Evolutionary conservation across 2,329 filamentous ascomycete genomes (phyloP).

Genomic region (Penicillium paneum): DNA sequence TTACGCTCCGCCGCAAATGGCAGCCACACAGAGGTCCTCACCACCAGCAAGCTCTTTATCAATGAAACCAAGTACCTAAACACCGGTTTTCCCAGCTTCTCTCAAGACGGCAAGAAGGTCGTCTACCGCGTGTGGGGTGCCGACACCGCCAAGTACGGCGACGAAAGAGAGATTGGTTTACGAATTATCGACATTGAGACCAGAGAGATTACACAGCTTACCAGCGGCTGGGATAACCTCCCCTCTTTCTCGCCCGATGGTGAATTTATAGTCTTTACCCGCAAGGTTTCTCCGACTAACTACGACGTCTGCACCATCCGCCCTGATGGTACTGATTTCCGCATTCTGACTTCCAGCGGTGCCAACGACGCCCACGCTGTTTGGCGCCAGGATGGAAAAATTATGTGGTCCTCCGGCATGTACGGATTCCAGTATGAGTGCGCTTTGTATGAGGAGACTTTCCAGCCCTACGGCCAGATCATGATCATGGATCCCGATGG

Average conservation of each 20-base stretch:
- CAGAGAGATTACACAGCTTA: conserved; percentile 5
- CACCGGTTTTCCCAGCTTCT: conserved; percentile 17
- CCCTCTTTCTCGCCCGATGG: conserved; percentile 15
- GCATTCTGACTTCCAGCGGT: conserved; percentile 13
- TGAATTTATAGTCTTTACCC: conserved; percentile 17
- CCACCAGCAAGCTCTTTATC: not conserved
- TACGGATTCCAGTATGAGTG: conserved; percentile 47
- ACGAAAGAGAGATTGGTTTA: conserved; percentile 10
- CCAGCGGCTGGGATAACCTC: conserved; percentile 15
- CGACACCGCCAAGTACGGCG: not conserved
- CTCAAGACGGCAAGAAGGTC: conserved; percentile 13
- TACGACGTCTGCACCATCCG: conserved; percentile 39
- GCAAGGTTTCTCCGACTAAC: conserved; percentile 8
- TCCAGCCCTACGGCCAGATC: conserved; percentile 48
- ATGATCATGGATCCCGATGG: conserved; percentile 46
- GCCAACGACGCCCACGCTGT: conserved; percentile 46
- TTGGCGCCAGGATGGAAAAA: conserved; percentile 44
- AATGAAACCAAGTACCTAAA: not conserved
- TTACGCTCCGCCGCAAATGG: conserved; percentile 11
- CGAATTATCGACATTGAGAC: conserved; percentile 14
- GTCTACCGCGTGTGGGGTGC: conserved; percentile 17
- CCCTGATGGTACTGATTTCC: conserved; percentile 41
- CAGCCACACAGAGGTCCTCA: conserved; percentile 6
- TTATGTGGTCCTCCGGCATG: conserved; percentile 44
- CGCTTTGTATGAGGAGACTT: conserved; percentile 43